These are phyloP conservation scores for Microbotryum silenes-acaulis DNA, from an alignment of 1,284 basidiomycete genomes.

Conservation along the genomic window DNA sequence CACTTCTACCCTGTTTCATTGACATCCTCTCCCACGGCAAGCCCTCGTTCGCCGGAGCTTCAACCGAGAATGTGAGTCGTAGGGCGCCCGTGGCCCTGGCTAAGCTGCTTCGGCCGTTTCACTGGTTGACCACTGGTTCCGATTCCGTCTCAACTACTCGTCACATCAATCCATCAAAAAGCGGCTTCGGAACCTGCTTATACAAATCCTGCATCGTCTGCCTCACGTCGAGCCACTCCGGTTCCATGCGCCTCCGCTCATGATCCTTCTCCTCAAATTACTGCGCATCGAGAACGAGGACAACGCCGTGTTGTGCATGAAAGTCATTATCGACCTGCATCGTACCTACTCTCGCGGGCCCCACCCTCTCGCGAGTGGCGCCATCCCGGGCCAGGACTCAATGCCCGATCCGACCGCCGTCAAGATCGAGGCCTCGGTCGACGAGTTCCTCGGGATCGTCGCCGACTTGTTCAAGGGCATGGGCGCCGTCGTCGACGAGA, in stretches of 20 bases:
- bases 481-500: slow-evolving; percentile 63
- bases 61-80: slow-evolving; percentile 56
- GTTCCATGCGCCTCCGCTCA: slow-evolving; percentile 60
- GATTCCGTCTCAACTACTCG: background rate
- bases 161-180: slow-evolving; percentile 35
- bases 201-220: slow-evolving; percentile 82
- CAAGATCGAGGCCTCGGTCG: slow-evolving; percentile 61
- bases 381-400: slow-evolving; percentile 42
- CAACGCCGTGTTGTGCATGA: slow-evolving; percentile 83
- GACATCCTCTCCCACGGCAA: slow-evolving; percentile 70
- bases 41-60: slow-evolving; percentile 67
- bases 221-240: slow-evolving; percentile 73
- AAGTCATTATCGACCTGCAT: slow-evolving; percentile 73
- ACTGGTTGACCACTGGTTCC: background rate
- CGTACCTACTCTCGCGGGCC: slow-evolving; percentile 41
- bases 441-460: slow-evolving; percentile 69
- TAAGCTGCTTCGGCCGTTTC: background rate
- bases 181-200: slow-evolving; percentile 71
- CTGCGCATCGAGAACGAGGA: slow-evolving; percentile 93
- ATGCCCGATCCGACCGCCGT: slow-evolving; percentile 21
- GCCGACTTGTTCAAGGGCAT: slow-evolving; percentile 71
- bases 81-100: background rate
- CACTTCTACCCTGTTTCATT: slow-evolving; percentile 65
- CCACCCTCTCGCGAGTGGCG: background rate
- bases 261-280: slow-evolving; percentile 65